These are phyloP conservation scores for Onygenales sp. DNA, from an alignment of 2,329 filamentous ascomycete species.

Conservation along the genomic window DNA sequence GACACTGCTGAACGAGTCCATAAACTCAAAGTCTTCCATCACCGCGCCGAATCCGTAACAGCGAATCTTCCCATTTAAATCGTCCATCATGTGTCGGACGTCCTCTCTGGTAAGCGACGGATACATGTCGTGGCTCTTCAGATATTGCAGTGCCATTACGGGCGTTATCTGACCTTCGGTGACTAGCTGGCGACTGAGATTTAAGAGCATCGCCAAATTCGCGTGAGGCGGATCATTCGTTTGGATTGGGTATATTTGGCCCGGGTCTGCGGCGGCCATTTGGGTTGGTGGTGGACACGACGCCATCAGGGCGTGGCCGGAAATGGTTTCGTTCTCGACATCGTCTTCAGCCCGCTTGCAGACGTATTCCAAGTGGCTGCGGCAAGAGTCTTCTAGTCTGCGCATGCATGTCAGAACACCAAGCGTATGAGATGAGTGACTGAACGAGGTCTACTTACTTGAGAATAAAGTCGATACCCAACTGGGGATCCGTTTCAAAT, in stretches of 20 bases:
- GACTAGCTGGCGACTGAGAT: constrained; percentile 72
- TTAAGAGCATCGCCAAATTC: constrained; percentile 71
- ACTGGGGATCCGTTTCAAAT: constrained; percentile 37
- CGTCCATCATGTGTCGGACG: constrained; percentile 61
- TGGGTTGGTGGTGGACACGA: constrained; percentile 69
- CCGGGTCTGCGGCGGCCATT: constrained; percentile 43
- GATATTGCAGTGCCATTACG: constrained; percentile 85
- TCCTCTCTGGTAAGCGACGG: constrained; percentile 57
- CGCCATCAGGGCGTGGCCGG: constrained; percentile 89
- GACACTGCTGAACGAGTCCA: constrained; percentile 65
- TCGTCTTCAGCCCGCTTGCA: constrained; percentile 42
- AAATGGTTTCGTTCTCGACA: constrained; percentile 55
- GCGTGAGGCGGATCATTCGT: constrained; percentile 71
- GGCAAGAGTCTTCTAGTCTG: constrained; percentile 74
- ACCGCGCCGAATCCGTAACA: constrained; percentile 80
- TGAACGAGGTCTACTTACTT: constrained; percentile 24
- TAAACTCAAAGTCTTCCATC: constrained; percentile 56
- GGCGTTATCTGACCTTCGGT: constrained; percentile 80
- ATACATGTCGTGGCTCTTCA: constrained; percentile 63
- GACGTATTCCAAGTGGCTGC: constrained; percentile 79
- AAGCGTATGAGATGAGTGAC: too few relatives aligned
- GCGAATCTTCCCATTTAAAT: constrained; percentile 69
- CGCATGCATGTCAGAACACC: constrained; percentile 2
- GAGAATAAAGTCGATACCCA: constrained; percentile 39
- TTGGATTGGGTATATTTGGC: constrained; percentile 53